phyloP scores from a whole-genome alignment of 2,329 filamentous ascomycete genomes.

The Alternaria sp. region DNA sequence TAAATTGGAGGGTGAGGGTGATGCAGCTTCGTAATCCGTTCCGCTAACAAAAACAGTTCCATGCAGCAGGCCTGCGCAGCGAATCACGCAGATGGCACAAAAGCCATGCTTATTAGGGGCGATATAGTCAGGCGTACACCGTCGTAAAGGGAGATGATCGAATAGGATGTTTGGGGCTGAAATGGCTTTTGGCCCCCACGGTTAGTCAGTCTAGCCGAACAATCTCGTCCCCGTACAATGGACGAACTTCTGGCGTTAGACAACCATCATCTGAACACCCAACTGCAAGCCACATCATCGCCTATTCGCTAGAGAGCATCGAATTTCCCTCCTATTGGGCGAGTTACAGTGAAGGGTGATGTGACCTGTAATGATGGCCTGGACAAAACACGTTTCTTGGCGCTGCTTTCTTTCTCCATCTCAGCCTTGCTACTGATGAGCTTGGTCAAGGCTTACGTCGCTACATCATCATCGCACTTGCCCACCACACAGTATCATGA shows the following conservation, averaged over 20 bases:
- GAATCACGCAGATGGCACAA: neutral
- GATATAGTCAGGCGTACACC: neutral
- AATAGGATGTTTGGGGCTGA: slow-evolving; percentile 51
- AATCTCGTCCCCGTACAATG: neutral
- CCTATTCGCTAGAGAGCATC: neutral
- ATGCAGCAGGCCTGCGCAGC: neutral
- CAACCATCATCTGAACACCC: neutral
- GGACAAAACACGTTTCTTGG: neutral
- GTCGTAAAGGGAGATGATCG: neutral
- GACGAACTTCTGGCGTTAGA: slow-evolving; percentile 1
- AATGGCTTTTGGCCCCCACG: slow-evolving; percentile 2
- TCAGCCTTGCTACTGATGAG: slow-evolving; percentile 3
- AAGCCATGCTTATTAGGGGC: neutral
- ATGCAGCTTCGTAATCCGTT: neutral
- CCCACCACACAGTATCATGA: neutral
- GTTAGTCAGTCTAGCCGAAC: neutral
- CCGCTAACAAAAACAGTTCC: neutral
- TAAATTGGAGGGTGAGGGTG: neutral
- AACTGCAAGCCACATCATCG: neutral
- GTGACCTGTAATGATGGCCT: neutral
- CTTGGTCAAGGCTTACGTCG: no score
- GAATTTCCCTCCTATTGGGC: neutral
- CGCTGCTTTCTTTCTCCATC: neutral
- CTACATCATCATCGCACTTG: neutral
- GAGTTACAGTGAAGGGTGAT: neutral